A percentile compares a stretch with the other conserved stretches of the same genome.
phyloP scores from a whole-genome alignment of 768 basidiomycete genomes.

The Cystofilobasidium macerans region DNA sequence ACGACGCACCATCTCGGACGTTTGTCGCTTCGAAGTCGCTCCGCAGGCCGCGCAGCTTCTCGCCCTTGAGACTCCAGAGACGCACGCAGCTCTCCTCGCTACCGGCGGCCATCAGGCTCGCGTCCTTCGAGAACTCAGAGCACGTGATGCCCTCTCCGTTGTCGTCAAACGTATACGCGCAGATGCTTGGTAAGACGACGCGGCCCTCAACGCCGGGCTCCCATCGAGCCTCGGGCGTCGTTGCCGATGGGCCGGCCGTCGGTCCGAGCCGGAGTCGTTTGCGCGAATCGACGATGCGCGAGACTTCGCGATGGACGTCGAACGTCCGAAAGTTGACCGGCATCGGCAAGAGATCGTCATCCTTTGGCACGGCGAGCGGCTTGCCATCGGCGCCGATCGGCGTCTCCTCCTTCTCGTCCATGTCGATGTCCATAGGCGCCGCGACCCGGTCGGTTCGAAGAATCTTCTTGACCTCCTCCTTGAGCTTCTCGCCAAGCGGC shows the following conservation, averaged over 20 bases:
- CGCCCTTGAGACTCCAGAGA: slow-evolving; percentile 88
- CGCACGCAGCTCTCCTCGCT: slow-evolving; percentile 92
- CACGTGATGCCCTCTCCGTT: slow-evolving; percentile 82
- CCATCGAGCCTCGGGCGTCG: neutral
- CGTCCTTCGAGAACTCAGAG: slow-evolving; percentile 79
- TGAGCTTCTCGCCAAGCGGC: slow-evolving; percentile 67
- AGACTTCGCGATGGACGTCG: slow-evolving; percentile 85
- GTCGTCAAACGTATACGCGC: slow-evolving; percentile 89
- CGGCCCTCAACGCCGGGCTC: slow-evolving; percentile 18
- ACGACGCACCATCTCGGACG: slow-evolving; percentile 57
- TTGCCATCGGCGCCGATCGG: slow-evolving; percentile 41
- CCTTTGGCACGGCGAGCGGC: slow-evolving; percentile 47
- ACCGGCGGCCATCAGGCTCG: slow-evolving; percentile 83
- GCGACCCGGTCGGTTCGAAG: slow-evolving; percentile 42
- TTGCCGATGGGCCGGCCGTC: slow-evolving; percentile 28
- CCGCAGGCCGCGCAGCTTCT: slow-evolving; percentile 63
- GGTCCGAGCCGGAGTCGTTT: slow-evolving; percentile 88
- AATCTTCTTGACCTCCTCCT: slow-evolving; percentile 65
- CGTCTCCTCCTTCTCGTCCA: neutral
- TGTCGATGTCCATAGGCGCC: slow-evolving; percentile 15
- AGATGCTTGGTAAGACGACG: slow-evolving; percentile 75
- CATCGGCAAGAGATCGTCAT: slow-evolving; percentile 64
- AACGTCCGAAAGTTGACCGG: slow-evolving; percentile 70
- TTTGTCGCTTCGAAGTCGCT: slow-evolving; percentile 61
- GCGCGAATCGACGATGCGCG: slow-evolving; percentile 72